Evolutionary conservation across 495 filamentous ascomycete genomes (phyloP).

Genomic region (Penicillium dipodomyicola): DNA sequence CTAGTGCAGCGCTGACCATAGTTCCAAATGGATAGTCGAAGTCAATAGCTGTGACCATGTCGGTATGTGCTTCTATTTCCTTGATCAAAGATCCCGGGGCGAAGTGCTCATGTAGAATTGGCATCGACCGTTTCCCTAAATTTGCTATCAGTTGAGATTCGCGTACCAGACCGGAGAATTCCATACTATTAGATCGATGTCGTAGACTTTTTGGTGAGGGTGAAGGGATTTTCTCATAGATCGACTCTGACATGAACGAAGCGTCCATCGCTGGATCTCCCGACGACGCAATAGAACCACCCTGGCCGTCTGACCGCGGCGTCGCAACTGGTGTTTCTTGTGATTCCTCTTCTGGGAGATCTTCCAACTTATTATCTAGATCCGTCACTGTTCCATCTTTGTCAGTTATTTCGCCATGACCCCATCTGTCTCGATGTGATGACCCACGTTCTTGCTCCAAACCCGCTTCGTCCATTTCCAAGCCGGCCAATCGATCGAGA

Average conservation of each 20-base stretch:
- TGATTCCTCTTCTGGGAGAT: slow-evolving; percentile 66
- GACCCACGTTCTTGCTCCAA: slow-evolving; percentile 80
- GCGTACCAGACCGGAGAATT: background rate
- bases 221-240: slow-evolving; percentile 87
- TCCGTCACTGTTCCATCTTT: slow-evolving; percentile 59
- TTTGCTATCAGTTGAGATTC: slow-evolving; percentile 13
- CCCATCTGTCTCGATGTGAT: slow-evolving; percentile 4
- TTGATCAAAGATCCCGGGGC: slow-evolving; percentile 85
- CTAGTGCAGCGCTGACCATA: slow-evolving; percentile 89
- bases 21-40: slow-evolving; percentile 96
- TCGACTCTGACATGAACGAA: slow-evolving; percentile 95
- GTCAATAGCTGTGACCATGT: slow-evolving; percentile 86
- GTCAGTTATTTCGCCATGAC: slow-evolving; percentile 19
- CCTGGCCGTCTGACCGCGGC: slow-evolving; percentile 55
- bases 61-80: slow-evolving; percentile 82
- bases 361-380: slow-evolving; percentile 81
- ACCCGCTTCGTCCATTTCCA: slow-evolving; percentile 90
- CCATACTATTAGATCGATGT: slow-evolving; percentile 57
- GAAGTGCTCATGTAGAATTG: slow-evolving; percentile 93
- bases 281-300: slow-evolving; percentile 45
- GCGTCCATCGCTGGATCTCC: slow-evolving; percentile 58
- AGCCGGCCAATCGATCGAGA: slow-evolving; percentile 78
- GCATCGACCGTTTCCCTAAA: slow-evolving; percentile 75
- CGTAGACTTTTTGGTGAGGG: slow-evolving; percentile 59
- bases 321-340: slow-evolving; percentile 62